These are phyloP conservation scores for Kuraishia capsulata DNA, from an alignment of 805 yeast genomes.

Conservation along the genomic window DNA sequence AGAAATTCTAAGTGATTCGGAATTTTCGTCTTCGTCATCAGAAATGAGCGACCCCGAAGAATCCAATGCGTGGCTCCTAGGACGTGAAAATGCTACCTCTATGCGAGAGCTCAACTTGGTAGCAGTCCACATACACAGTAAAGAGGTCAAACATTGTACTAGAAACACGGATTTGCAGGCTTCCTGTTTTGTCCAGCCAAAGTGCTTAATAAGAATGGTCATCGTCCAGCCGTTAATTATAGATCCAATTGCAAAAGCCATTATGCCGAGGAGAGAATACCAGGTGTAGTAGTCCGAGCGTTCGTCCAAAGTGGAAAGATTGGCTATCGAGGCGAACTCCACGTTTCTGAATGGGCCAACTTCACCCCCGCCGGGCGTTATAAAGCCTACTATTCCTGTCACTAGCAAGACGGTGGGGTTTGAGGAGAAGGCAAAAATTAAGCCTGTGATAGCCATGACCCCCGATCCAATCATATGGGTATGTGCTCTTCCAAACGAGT, in stretches of 20 bases:
- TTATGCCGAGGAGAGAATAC: slow-evolving; percentile 41
- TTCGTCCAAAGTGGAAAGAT: slow-evolving; percentile 28
- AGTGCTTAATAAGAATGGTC: slow-evolving; percentile 9
- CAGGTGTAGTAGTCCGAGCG: slow-evolving; percentile 50
- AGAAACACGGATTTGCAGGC: slow-evolving; percentile 24
- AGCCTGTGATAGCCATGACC: slow-evolving; percentile 33
- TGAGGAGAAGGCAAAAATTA: slow-evolving; percentile 24
- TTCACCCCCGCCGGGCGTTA: slow-evolving; percentile 51
- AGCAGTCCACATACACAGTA: slow-evolving; percentile 12
- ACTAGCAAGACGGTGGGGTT: slow-evolving; percentile 25
- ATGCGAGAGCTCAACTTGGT: slow-evolving; percentile 10
- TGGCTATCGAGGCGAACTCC: slow-evolving; percentile 46
- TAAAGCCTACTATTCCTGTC: slow-evolving; percentile 38
- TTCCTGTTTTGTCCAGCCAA: slow-evolving; percentile 13
- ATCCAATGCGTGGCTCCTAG: slow-evolving; percentile 3
- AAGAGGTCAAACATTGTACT: slow-evolving; percentile 15
- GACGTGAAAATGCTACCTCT: slow-evolving; percentile 10
- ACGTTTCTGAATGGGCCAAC: slow-evolving; percentile 50
- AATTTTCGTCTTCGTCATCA: slow-evolving; percentile 2
- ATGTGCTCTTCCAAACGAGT: slow-evolving; percentile 34
- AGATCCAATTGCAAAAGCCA: slow-evolving; percentile 38
- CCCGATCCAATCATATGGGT: slow-evolving; percentile 29
- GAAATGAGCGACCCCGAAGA: slow-evolving; percentile 1
- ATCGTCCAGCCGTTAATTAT: slow-evolving; percentile 27
- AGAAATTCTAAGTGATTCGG: not conserved